Percentiles rank a stretch among this genome's conserved stretches.
These are phyloP conservation scores for Colletotrichum sp. DNA, from an alignment of 2,329 filamentous ascomycete species.

Conservation along the genomic window DNA sequence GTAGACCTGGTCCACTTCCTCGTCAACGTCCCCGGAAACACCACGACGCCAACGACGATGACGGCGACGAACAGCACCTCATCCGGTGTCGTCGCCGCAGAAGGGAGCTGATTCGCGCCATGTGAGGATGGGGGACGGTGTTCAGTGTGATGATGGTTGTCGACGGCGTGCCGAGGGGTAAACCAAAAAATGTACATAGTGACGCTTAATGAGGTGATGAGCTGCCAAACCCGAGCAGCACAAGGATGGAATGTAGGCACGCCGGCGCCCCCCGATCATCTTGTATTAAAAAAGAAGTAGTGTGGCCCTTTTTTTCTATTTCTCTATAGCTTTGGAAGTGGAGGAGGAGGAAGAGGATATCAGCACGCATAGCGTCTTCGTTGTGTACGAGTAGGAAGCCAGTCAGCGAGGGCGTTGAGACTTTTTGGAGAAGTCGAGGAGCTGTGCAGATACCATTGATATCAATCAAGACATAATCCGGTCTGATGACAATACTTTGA, in stretches of 20 bases:
- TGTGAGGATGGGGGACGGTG: background rate
- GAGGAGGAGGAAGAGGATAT: background rate
- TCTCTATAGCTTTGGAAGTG: background rate
- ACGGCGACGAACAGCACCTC: background rate
- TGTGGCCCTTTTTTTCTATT: background rate
- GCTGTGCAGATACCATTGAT: conserved; percentile 15
- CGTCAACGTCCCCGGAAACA: conserved; percentile 37
- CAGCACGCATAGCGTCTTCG: conserved; percentile 12
- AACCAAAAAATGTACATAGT: conserved; percentile 10
- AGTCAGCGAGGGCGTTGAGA: conserved; percentile 5
- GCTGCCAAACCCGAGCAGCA: background rate
- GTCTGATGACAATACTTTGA: background rate
- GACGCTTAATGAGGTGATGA: conserved; percentile 16
- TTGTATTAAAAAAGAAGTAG: conserved; percentile 28
- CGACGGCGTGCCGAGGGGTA: conserved; percentile 9
- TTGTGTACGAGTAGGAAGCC: conserved; percentile 1
- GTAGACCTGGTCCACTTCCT: conserved; percentile 56
- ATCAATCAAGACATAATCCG: conserved; percentile 9
- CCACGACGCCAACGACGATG: background rate
- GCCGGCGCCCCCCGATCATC: conserved; percentile 23
- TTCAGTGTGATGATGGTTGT: background rate
- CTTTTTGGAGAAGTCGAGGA: background rate
- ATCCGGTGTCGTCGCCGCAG: conserved; percentile 31
- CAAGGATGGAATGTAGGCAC: conserved; percentile 7
- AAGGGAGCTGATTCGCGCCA: conserved; percentile 22